phyloP scores from a whole-genome alignment of 2,329 filamentous ascomycete genomes.

The Colletotrichum sp. region DNA sequence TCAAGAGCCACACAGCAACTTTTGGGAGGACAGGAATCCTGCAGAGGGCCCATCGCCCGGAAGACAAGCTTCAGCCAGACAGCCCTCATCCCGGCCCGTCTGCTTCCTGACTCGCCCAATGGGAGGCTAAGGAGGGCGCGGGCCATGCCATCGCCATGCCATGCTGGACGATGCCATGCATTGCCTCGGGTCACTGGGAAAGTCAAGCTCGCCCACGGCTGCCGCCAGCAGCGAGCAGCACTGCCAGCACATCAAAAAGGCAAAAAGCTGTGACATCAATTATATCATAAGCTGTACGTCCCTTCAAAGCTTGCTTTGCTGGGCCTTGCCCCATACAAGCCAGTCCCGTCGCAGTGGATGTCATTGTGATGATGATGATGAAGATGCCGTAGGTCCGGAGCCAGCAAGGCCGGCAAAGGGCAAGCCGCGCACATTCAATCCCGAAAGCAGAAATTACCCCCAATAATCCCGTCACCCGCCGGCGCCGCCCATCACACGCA shows the following conservation, averaged over 20 bases:
- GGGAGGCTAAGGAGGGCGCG: neutral
- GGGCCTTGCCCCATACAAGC: neutral
- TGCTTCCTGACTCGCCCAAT: conserved; percentile 2
- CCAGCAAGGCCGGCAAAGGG: neutral
- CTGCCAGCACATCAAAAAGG: neutral
- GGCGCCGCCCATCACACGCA: neutral
- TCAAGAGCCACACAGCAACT: neutral
- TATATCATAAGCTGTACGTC: neutral
- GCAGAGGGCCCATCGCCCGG: neutral
- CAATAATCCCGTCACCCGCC: neutral
- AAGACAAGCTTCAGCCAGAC: conserved; percentile 16
- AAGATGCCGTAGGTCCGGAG: neutral
- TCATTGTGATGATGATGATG: neutral
- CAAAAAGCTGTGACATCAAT: neutral
- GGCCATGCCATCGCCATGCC: neutral
- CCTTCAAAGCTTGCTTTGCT: neutral
- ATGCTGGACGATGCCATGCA: neutral
- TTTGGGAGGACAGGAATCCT: neutral
- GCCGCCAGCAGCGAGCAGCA: neutral
- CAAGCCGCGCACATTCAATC: neutral
- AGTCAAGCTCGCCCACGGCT: neutral
- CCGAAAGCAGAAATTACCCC: neutral
- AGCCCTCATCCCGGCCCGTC: conserved; percentile 9
- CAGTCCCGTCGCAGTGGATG: neutral
- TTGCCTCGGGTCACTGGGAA: conserved; percentile 8